phyloP scores from a whole-genome alignment of 2,329 filamentous ascomycete genomes.

The Aspergillus hiratsukae region DNA sequence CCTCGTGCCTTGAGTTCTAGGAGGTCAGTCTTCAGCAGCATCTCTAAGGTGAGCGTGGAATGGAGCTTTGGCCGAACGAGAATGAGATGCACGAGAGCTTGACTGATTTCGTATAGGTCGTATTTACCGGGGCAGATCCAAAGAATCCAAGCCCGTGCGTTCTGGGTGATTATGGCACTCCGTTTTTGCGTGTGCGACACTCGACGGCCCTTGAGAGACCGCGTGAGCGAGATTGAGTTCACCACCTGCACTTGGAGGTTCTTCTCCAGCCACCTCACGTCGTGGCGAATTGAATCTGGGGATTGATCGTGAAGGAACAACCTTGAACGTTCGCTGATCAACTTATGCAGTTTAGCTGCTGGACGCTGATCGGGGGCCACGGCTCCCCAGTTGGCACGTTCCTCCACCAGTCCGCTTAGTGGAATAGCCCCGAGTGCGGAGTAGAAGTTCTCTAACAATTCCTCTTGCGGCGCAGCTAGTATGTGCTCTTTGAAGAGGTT shows the following conservation, averaged over 20 bases:
- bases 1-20: constrained; percentile 78
- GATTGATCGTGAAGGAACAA: constrained; percentile 85
- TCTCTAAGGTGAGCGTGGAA: constrained; percentile 85
- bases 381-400: constrained; percentile 68
- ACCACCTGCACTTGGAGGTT: constrained; percentile 76
- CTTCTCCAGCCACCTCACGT: constrained; percentile 85
- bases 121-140: constrained; percentile 69
- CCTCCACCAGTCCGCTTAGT: constrained; percentile 72
- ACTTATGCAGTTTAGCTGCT: constrained; percentile 67
- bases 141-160: constrained; percentile 59
- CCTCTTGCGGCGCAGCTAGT: constrained; percentile 85
- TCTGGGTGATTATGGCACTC: constrained; percentile 63
- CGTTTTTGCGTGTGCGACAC: constrained; percentile 69
- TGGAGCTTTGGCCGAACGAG: constrained; percentile 80
- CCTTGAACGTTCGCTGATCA: constrained; percentile 81
- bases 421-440: constrained; percentile 70
- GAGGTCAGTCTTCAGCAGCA: constrained; percentile 79
- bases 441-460: constrained; percentile 80
- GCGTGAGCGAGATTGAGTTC: constrained; percentile 69
- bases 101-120: constrained; percentile 89
- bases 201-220: constrained; percentile 66
- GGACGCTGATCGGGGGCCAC: constrained; percentile 61
- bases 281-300: constrained; percentile 74
- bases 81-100: constrained; percentile 76
- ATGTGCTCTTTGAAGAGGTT: constrained; percentile 81